Evolutionary conservation across 225 moss, liverwort and hornwort species (phyloP).

Genomic region (Polytrichum formosum): DNA sequence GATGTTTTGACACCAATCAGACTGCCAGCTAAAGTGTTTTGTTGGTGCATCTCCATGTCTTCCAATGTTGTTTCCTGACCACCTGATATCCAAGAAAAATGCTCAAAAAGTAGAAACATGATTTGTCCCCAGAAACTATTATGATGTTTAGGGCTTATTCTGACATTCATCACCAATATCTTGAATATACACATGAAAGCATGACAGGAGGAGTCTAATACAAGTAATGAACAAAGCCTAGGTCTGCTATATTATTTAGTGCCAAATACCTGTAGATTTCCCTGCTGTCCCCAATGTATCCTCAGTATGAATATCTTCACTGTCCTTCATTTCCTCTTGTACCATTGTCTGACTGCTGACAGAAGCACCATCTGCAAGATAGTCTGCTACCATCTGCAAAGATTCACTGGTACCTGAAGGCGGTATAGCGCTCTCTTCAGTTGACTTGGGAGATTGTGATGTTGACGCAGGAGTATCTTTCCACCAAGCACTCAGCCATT

Average conservation of each 20-base stretch:
- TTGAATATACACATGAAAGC: constrained; percentile 10
- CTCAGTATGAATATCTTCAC: neutral
- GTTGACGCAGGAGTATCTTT: constrained; percentile 58
- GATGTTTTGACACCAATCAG: neutral
- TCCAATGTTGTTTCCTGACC: neutral
- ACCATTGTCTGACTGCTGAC: neutral
- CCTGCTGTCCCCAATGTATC: neutral
- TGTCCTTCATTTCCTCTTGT: constrained; percentile 1
- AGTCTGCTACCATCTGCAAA: constrained; percentile 89
- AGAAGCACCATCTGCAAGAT: constrained; percentile 36
- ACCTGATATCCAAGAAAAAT: neutral
- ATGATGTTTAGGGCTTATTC: constrained; percentile 18
- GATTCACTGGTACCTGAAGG: constrained; percentile 86
- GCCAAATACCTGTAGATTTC: neutral
- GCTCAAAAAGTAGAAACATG: neutral
- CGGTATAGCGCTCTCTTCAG: constrained; percentile 36
- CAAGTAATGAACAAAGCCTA: neutral
- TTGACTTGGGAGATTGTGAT: constrained; percentile 26
- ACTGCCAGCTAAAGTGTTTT: neutral
- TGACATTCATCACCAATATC: too few species aligned
- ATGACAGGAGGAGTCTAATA: constrained; percentile 1
- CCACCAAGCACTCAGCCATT: constrained; percentile 99
- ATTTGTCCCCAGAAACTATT: neutral
- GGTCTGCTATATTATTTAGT: constrained; percentile 15
- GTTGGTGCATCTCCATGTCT: neutral